Evolutionary conservation across 1,139 yeast species (phyloP).

Genomic region (Geotrichum citri-aurantii): DNA sequence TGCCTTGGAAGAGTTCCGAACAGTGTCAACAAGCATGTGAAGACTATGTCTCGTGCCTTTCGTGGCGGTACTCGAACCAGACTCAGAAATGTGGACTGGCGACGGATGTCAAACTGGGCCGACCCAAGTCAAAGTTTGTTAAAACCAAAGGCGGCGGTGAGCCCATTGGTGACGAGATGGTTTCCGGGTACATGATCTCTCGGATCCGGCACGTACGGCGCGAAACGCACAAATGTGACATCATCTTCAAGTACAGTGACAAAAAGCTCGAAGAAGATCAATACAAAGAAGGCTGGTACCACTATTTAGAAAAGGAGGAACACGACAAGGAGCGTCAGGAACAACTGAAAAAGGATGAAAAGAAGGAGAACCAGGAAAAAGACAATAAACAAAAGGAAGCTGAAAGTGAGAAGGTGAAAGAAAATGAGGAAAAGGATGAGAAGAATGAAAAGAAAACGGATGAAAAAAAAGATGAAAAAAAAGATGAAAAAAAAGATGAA

Average conservation of each 20-base stretch:
- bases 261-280: not conserved
- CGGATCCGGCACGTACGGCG: conserved; percentile 26
- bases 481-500: no score
- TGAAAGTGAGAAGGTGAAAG: not conserved
- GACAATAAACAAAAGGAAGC: not conserved
- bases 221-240: conserved; percentile 20
- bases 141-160: conserved; percentile 12
- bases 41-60: conserved; percentile 18
- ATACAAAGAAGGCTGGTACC: conserved; percentile 11
- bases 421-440: no score
- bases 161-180: conserved; percentile 9
- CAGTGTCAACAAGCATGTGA: conserved; percentile 21
- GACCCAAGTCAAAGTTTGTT: conserved; percentile 17
- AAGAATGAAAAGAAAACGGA: no score
- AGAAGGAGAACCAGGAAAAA: not conserved
- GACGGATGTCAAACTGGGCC: conserved; percentile 7
- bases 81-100: conserved; percentile 8
- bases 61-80: conserved; percentile 22
- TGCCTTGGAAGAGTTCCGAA: conserved; percentile 14
- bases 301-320: not conserved
- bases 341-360: not conserved
- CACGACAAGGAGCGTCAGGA: not conserved
- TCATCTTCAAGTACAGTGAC: conserved; percentile 1
- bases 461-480: no score
- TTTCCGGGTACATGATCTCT: conserved; percentile 26